Percentiles rank a stretch among this genome's conserved stretches.
phyloP scores from a whole-genome alignment of 2,329 filamentous ascomycete genomes.

The Paraphaeosphaeria sporulosa region DNA sequence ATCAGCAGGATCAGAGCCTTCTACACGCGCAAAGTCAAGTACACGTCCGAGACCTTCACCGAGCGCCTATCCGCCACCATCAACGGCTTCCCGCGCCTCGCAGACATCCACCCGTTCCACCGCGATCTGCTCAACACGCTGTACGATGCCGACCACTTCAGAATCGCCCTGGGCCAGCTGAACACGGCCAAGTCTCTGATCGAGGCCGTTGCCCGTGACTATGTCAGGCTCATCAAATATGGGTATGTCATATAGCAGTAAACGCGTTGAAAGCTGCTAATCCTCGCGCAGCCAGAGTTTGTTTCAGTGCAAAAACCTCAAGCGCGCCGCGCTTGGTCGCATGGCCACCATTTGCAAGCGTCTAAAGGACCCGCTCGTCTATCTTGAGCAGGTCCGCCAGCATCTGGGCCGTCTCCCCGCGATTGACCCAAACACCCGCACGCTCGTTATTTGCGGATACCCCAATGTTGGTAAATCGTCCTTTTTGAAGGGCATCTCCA shows the following conservation, averaged over 20 bases:
- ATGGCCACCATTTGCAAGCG: slow-evolving; percentile 98
- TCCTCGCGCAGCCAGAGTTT: slow-evolving; percentile 63
- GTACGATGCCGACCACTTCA: slow-evolving; percentile 72
- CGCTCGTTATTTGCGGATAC: slow-evolving; percentile 94
- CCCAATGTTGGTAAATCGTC: slow-evolving; percentile 93
- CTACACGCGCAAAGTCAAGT: slow-evolving; percentile 94
- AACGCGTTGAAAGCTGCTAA: background rate
- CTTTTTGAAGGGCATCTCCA: slow-evolving; percentile 89
- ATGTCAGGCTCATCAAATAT: slow-evolving; percentile 95
- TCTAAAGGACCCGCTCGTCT: slow-evolving; percentile 91
- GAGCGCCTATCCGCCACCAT: slow-evolving; percentile 93
- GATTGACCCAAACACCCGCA: slow-evolving; percentile 98
- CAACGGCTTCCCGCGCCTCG: slow-evolving; percentile 85
- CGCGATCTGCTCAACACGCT: slow-evolving; percentile 92
- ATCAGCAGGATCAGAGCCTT: slow-evolving; percentile 95
- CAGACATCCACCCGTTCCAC: slow-evolving; percentile 95
- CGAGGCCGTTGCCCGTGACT: slow-evolving; percentile 94
- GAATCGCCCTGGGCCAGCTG: slow-evolving; percentile 93
- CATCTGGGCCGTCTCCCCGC: slow-evolving; percentile 95
- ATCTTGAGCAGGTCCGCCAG: slow-evolving; percentile 95
- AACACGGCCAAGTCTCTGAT: slow-evolving; percentile 96
- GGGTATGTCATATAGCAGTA: slow-evolving; percentile 62
- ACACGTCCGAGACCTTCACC: slow-evolving; percentile 93
- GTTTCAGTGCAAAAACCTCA: slow-evolving; percentile 99
- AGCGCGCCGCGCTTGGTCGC: slow-evolving; percentile 92